Base-by-base conservation (phyloP, 257 asterid genomes). In the Euphrasia confusa region DNA sequence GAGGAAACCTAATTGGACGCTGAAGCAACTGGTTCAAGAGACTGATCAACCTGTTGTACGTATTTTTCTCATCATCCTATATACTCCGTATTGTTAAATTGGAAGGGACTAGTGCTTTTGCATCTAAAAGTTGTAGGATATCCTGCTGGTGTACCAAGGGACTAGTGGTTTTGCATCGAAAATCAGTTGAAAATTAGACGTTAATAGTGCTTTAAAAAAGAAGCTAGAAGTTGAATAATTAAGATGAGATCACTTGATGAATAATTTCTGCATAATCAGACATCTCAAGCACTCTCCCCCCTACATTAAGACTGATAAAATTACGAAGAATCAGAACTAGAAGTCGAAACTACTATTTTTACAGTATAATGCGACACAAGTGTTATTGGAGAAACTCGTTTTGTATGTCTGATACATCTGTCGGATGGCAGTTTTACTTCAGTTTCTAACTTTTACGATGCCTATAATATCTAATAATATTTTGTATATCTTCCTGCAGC, bases 11-110 rank as follows among this genome's bases (percentile, higher is more conserved):
- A 89, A 89, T 61, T 89, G 96, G 95, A 73, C 96, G 27, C 80
- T 89, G 74, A 85, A 87, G 84, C 96, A 85, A 83, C 84, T 93
- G 18, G 95, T 93, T 72, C 90, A 83, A 75, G 90, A 83, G 73
- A 87, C 99, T 1, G 94, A 93, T 76, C 99, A 89, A 79, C 96
- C 96, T 26, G 99, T 90, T 26, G 96, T 93, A 85, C 67, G 80
- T 47, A 48, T 65, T 73, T 33, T 35, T 64, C 54, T 63, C 60
- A 50, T 35, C 21, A 3, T 24, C 54, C 24, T 50, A 15, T 17
- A 17, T n/a, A n/a, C n/a, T n/a, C n/a, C n/a, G n/a, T 48, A 21
- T 21, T 48, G 40, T 35, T 35, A 5, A 35, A 35, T 35, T 35
- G 10, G 40, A 35, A 35, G 8, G 40, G 40, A 2, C 10, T 35